These are phyloP conservation scores for Tilletiaria anomala DNA, from an alignment of 1,284 basidiomycete genomes.

Conservation along the genomic window DNA sequence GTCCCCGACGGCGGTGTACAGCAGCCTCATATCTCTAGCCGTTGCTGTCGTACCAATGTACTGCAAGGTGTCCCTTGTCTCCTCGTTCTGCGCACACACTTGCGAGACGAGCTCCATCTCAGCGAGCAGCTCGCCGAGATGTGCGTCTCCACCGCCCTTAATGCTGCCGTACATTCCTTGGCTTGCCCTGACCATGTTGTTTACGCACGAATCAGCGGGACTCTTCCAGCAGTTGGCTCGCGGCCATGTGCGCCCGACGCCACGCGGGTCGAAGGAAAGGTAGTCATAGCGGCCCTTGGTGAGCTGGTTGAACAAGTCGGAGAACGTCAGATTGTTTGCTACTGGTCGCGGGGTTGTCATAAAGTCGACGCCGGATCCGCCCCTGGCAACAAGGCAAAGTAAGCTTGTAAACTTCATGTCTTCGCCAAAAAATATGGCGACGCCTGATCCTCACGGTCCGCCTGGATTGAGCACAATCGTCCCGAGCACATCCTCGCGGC, in stretches of 20 bases:
- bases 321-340: conserved; percentile 6
- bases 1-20: conserved; percentile 16
- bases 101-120: conserved; percentile 7
- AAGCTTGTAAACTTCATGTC: too few species aligned
- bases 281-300: conserved; percentile 17
- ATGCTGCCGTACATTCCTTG: conserved; percentile 8
- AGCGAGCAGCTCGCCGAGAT: conserved; percentile 8
- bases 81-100: conserved; percentile 9
- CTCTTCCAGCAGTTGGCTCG: conserved; percentile 17
- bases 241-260: conserved; percentile 13
- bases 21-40: conserved; percentile 15
- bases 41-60: conserved; percentile 14
- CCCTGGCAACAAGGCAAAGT: too few species aligned
- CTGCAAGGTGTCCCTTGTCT: conserved; percentile 5
- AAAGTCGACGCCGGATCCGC: conserved; percentile 15
- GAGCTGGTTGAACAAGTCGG: conserved; percentile 13
- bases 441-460: too few species aligned
- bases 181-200: too few species aligned
- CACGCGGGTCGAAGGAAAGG: conserved; percentile 20
- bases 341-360: conserved; percentile 8
- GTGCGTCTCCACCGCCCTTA: conserved; percentile 9
- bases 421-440: too few species aligned
- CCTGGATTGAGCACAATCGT: too few species aligned
- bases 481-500: too few species aligned
- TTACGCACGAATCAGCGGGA: conserved; percentile 6